Evolutionary conservation across 208 protist species (phyloP).

Genomic region (Leishmania arabica): DNA sequence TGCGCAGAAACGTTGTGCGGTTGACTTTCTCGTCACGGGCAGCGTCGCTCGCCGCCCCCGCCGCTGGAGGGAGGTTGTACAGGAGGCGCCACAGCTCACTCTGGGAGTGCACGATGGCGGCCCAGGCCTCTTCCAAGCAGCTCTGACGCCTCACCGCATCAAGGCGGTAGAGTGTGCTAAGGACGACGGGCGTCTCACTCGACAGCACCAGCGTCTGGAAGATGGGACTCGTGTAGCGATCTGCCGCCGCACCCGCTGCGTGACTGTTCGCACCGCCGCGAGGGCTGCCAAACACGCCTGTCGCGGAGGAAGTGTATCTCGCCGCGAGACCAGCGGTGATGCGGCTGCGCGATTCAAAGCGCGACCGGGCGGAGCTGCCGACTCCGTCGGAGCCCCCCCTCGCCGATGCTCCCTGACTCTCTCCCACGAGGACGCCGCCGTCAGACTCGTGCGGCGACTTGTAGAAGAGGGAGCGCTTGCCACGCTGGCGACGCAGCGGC

Average conservation of each 20-base stretch:
- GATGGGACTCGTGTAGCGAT: slow-evolving; percentile 28
- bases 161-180: slow-evolving; percentile 30
- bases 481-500: slow-evolving; percentile 33
- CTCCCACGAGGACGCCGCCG: slow-evolving; percentile 8
- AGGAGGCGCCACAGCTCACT: slow-evolving; percentile 27
- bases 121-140: slow-evolving; percentile 51
- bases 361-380: not conserved
- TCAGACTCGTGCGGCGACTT: slow-evolving; percentile 12
- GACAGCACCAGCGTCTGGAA: slow-evolving; percentile 38
- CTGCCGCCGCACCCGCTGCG: not conserved
- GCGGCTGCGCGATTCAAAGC: slow-evolving; percentile 3
- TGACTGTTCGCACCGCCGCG: not conserved
- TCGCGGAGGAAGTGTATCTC: not conserved
- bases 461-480: slow-evolving; percentile 52
- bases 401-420: not conserved
- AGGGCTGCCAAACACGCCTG: not conserved
- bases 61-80: slow-evolving; percentile 23
- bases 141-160: slow-evolving; percentile 9
- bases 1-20: slow-evolving; percentile 11
- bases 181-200: slow-evolving; percentile 17
- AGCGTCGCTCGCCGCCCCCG: slow-evolving; percentile 3
- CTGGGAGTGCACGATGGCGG: slow-evolving; percentile 27
- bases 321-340: not conserved
- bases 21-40: slow-evolving; percentile 2
- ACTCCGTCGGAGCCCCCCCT: not conserved